Percentiles rank a stretch among this genome's conserved stretches.
phyloP scores from a whole-genome alignment of 495 filamentous ascomycete species.

The Podospora anserina region DNA sequence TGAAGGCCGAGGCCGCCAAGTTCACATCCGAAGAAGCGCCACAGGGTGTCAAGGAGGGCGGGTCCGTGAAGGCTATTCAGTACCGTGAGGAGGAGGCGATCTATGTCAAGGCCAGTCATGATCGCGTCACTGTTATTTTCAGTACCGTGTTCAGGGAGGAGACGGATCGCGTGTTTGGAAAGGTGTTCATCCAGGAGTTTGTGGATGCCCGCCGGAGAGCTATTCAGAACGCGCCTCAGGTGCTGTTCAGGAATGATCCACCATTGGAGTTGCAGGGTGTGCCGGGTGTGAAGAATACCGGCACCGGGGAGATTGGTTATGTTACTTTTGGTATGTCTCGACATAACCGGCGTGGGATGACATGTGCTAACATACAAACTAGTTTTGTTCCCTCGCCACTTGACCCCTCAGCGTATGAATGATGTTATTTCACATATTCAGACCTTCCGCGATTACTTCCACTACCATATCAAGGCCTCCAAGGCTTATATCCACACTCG shows the following conservation, averaged over 20 bases:
- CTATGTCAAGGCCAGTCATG: constrained; percentile 95
- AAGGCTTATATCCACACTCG: constrained; percentile 96
- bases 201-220: constrained; percentile 92
- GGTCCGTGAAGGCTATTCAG: constrained; percentile 92
- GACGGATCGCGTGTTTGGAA: constrained; percentile 94
- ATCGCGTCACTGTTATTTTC: constrained; percentile 98
- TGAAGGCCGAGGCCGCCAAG: constrained; percentile 82
- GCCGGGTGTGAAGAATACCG: constrained; percentile 70
- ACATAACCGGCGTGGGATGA: not conserved
- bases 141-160: constrained; percentile 97
- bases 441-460: constrained; percentile 99
- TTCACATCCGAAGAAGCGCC: constrained; percentile 90
- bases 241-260: constrained; percentile 93
- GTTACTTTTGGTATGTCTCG: constrained; percentile 82
- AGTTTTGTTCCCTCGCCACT: constrained; percentile 95
- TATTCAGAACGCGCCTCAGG: constrained; percentile 96
- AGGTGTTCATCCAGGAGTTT: constrained; percentile 93
- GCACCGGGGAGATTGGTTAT: constrained; percentile 83
- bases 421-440: constrained; percentile 98
- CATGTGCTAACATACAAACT: constrained; percentile 20
- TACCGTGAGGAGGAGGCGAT: constrained; percentile 99
- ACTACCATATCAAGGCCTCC: constrained; percentile 99
- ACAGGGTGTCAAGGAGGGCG: constrained; percentile 80
- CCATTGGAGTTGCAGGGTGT: constrained; percentile 86
- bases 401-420: constrained; percentile 82